Conservation (phyloP, 2,329 filamentous ascomycete genomes). For the Verticillium nubilum region DNA sequence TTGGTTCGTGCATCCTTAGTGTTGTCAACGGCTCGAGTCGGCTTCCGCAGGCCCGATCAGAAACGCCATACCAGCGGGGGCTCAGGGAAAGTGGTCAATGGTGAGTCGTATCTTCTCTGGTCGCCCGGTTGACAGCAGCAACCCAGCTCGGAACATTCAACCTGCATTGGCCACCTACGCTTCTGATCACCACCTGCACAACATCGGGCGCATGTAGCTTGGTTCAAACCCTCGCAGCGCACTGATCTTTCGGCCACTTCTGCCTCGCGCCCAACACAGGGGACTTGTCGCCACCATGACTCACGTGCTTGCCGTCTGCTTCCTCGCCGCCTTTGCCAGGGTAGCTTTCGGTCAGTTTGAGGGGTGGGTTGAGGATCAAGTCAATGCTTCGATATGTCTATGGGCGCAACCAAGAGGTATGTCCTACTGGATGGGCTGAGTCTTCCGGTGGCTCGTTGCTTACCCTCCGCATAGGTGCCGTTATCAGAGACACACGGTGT, state of each 20-base stretch:
- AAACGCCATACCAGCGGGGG: background rate
- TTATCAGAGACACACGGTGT: constrained; percentile 58
- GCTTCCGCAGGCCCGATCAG: background rate
- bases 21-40: background rate
- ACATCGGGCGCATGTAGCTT: background rate
- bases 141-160: background rate
- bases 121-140: background rate
- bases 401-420: constrained; percentile 37
- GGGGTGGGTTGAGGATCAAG: constrained; percentile 44
- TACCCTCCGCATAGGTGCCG: constrained; percentile 34
- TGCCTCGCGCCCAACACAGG: background rate
- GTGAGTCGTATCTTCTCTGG: background rate
- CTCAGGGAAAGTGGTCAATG: background rate
- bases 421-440: too few relatives aligned
- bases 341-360: constrained; percentile 34
- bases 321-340: constrained; percentile 19
- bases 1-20: background rate
- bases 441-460: too few relatives aligned
- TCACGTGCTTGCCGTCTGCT: background rate
- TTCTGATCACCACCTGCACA: background rate
- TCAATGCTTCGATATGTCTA: constrained; percentile 53
- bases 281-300: background rate
- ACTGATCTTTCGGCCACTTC: background rate
- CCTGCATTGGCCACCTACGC: background rate
- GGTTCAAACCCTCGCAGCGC: background rate